These are phyloP conservation scores for Yamadazyma philogaea DNA, from an alignment of 805 yeast species.

Conservation along the genomic window DNA sequence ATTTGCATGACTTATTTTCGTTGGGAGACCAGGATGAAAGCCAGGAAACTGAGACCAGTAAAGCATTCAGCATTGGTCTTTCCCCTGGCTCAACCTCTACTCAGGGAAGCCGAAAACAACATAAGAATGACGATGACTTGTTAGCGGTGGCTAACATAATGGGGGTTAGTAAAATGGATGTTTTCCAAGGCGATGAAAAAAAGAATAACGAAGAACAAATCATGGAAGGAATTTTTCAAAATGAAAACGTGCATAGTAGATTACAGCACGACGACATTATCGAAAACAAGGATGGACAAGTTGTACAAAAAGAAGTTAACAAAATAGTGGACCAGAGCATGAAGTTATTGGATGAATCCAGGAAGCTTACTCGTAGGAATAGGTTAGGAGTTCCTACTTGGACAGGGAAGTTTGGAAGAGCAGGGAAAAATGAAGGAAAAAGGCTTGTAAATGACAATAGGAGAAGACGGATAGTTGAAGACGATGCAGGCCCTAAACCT, in stretches of 20 bases:
- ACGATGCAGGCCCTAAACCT: not conserved
- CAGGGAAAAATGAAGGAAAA: conserved; percentile 52
- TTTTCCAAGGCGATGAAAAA: conserved; percentile 48
- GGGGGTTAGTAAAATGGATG: conserved; percentile 74
- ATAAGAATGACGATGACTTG: conserved; percentile 60
- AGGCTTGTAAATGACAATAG: not conserved
- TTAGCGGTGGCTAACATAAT: conserved; percentile 55
- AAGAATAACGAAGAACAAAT: conserved; percentile 56
- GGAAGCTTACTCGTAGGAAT: conserved; percentile 45
- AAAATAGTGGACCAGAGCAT: conserved; percentile 53
- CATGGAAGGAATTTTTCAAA: conserved; percentile 66
- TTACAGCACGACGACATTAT: conserved; percentile 77
- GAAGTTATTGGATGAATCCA: conserved; percentile 56
- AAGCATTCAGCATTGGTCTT: not conserved
- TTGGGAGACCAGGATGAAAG: conserved; percentile 64
- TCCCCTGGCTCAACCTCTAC: not conserved
- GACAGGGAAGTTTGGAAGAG: conserved; percentile 90
- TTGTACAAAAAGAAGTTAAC: conserved; percentile 63
- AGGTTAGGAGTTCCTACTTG: conserved; percentile 86
- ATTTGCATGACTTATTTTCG: conserved; percentile 83
- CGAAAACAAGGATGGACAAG: conserved; percentile 46
- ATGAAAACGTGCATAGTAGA: conserved; percentile 69
- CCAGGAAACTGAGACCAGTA: conserved; percentile 47
- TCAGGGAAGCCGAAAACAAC: conserved; percentile 41
- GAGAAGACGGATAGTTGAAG: not conserved